A percentile compares a stretch with the other conserved stretches of the same genome.
phyloP scores from a whole-genome alignment of 208 protist genomes.

The Crithidia mellificae region DNA sequence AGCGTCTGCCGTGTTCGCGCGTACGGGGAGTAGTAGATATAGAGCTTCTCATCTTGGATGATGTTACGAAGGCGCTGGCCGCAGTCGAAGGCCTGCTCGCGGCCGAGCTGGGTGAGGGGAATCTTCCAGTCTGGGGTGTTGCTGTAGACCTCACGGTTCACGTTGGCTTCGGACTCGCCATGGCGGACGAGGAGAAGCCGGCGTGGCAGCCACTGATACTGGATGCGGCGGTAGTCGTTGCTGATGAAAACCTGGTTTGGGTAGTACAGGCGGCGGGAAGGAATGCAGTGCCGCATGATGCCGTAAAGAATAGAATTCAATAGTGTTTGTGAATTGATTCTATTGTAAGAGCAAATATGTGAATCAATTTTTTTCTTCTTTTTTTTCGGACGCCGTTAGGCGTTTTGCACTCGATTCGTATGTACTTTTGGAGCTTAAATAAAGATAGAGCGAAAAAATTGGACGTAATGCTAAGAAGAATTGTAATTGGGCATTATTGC shows the following conservation, averaged over 20 bases:
- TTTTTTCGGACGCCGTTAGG: no score
- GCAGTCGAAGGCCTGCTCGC: constrained; percentile 82
- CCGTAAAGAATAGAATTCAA: no score
- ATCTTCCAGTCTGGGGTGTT: constrained; percentile 90
- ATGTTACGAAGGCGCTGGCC: constrained; percentile 73
- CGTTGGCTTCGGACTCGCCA: constrained; percentile 85
- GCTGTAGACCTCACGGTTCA: constrained; percentile 80
- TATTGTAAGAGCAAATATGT: no score
- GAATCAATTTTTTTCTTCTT: no score
- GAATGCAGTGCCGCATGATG: constrained; percentile 19
- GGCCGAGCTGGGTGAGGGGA: constrained; percentile 75
- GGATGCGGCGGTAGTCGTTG: constrained; percentile 18
- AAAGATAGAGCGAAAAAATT: no score
- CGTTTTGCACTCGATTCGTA: no score
- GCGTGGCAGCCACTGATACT: constrained; percentile 66
- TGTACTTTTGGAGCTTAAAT: no score
- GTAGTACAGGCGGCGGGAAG: constrained; percentile 26
- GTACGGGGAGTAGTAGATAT: constrained; percentile 93
- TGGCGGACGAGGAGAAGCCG: constrained; percentile 85
- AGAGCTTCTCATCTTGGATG: constrained; percentile 74
- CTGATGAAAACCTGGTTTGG: constrained; percentile 38
- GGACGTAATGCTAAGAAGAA: no score
- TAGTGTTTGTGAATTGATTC: no score
- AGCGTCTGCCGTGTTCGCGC: constrained; percentile 84
- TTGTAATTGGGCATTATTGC: no score